Evolutionary conservation across 148 eudicot genomes (phyloP), one percentile per base, ranked within the genome.

Genomic region (Nepenthes gracilis): DNA sequence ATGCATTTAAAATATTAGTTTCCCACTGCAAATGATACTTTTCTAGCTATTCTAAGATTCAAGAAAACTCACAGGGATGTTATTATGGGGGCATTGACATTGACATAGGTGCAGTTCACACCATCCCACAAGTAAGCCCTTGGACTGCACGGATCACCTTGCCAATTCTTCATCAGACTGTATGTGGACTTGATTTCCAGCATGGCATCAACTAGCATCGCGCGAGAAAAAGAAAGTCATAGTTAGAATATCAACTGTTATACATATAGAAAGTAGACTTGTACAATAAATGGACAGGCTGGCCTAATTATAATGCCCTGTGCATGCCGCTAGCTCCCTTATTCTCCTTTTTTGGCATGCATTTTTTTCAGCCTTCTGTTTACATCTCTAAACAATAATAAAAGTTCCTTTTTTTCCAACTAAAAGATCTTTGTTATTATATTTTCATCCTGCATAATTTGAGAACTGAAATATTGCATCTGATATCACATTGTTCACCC

Each of bases 81-180:
- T 37, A 79, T 70, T 40, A 61, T 64, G 7, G 65, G 43, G n/a
- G 70, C 6, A 47, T 35, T 33, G 9, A 51, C 36, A 40, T 7
- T 40, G 35, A 7, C 55, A 55, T 66, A n/a, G 55, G 15, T 52
- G 15, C 55, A 52, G 74, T 52, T 78, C 10, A 81, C 45, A 47
- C 82, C 85, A 58, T 36, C 23, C 85, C 85, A 81, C 10, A 51
- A 2, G 57, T 38, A 79, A 2, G 5, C 34, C 35, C 34, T 48
- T 13, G 86, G 83, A 47, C 35, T 53, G 50, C 83, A 79, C 9
- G 86, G 83, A 70, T 82, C 86, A 4, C 86, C 81, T 69, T 78
- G 83, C 86, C 83, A 79, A 34, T 74, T 70, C 54, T 59, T 76
- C 34, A 23, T 51, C 67, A 69, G 13, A 4, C 43, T 60, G 49